Evolutionary conservation across 2,329 filamentous ascomycete genomes (phyloP), one percentile per base, ranked within the genome.

Genomic region (Penicillium hordei): DNA sequence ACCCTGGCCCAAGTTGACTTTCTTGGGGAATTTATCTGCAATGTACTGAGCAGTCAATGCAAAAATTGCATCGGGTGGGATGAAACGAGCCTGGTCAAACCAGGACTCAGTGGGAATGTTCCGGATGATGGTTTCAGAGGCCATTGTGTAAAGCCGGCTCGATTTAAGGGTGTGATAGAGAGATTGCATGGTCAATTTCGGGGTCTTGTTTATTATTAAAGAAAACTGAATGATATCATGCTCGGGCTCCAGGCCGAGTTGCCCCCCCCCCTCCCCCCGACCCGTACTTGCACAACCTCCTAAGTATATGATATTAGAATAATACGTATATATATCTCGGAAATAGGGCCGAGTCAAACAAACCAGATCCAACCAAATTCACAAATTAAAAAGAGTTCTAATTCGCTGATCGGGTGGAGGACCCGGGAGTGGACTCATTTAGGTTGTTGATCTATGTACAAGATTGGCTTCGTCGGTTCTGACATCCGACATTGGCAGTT

Each of bases 1-100:
- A 10, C 74, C 74, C 21, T 68, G 64, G 5, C 72, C 68, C 8
- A 77, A 52, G 55, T 66, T 69, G 5, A 76, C 74, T 59, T 76
- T 76, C 10, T 65, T 48, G 1, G 67, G 60, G 31, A 38, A 59
- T 23, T 51, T 2, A 54, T 68, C 65, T 13, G 59, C 46, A 3
- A 57, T 5, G 34, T 67, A 68, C 46, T 65, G 48, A 6, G 60
- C 61, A 12, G 64, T 67, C 34, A 69, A 52, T 3, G 58, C 65
- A 52, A 69, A 68, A 31, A 69, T 63, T 10, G 64, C 60, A 61
- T 68, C 66, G 1, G 58, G 52, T 13, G 59, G 59, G 38, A 63
- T 62, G 12, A 39, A 45, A 29, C 51, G 44, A 31, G 55, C 55
- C 40, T 53, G 46, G 17, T 59, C 50, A 38, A 61, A 61, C 53